These are phyloP conservation scores for Balakata baccata DNA, from an alignment of 345 rosid genomes.

Conservation along the genomic window DNA sequence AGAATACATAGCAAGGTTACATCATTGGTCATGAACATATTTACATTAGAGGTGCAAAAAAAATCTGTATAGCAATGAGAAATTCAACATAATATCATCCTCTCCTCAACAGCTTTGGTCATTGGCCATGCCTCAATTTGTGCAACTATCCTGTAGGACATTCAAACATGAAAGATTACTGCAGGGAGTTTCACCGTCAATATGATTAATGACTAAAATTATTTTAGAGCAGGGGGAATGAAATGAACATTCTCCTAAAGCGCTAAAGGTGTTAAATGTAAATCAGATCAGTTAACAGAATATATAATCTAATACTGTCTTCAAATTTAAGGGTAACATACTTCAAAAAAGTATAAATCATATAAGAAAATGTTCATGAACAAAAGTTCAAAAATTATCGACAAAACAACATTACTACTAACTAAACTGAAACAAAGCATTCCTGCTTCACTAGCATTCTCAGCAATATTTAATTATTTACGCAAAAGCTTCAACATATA, in stretches of 20 bases:
- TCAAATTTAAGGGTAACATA: neutral
- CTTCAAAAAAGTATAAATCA: neutral
- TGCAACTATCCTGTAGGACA: neutral
- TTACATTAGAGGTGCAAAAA: neutral
- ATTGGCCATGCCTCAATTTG: conserved; percentile 10
- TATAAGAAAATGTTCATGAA: neutral
- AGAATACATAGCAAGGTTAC: neutral
- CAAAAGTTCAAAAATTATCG: neutral
- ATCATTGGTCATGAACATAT: conserved; percentile 5
- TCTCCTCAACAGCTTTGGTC: conserved; percentile 30
- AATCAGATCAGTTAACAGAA: neutral
- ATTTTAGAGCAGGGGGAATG: neutral
- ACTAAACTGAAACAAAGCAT: neutral
- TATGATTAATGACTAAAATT: conserved; percentile 38
- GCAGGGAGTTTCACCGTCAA: neutral
- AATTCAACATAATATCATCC: neutral
- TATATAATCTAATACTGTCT: neutral
- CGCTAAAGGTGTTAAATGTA: neutral
- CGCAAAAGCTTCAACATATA: neutral
- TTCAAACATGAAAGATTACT: neutral
- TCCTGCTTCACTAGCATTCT: neutral
- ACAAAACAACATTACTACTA: neutral
- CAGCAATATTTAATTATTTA: neutral
- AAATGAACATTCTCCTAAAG: neutral
- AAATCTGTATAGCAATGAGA: neutral